phyloP scores from a whole-genome alignment of 2,329 filamentous ascomycete species.

The Xylariaceae sp. region DNA sequence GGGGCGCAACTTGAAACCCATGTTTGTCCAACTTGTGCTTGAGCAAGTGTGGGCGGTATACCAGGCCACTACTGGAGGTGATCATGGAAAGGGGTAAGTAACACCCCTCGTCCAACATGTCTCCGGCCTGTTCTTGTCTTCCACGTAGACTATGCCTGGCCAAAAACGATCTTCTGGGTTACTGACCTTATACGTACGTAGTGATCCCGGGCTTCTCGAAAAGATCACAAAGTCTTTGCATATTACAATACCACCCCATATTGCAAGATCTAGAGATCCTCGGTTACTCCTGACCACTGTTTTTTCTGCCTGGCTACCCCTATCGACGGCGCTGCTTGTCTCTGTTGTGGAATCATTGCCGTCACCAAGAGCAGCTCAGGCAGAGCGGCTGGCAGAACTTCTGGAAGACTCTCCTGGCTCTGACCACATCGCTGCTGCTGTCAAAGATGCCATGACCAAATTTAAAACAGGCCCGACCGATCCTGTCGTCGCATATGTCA shows the following conservation, averaged over 20 bases:
- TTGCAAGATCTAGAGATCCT: slow-evolving; percentile 76
- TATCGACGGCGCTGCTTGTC: slow-evolving; percentile 87
- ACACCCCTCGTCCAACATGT: background rate
- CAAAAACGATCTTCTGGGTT: background rate
- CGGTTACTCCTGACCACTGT: slow-evolving; percentile 77
- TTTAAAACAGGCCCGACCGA: slow-evolving; percentile 65
- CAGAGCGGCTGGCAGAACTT: slow-evolving; percentile 68
- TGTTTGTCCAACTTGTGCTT: slow-evolving; percentile 94
- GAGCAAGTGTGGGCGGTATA: slow-evolving; percentile 97
- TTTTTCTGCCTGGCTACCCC: slow-evolving; percentile 82
- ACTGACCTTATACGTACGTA: slow-evolving; percentile 11
- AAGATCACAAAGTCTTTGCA: slow-evolving; percentile 92
- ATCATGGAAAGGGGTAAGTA: slow-evolving; percentile 68
- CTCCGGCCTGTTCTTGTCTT: no score
- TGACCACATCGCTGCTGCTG: slow-evolving; percentile 56
- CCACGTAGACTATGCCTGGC: no score
- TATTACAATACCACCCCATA: slow-evolving; percentile 75
- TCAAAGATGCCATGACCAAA: slow-evolving; percentile 74
- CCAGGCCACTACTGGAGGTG: slow-evolving; percentile 76
- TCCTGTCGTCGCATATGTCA: slow-evolving; percentile 88
- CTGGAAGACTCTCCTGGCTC: slow-evolving; percentile 74
- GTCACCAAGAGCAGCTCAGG: slow-evolving; percentile 73
- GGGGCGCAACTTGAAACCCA: slow-evolving; percentile 82
- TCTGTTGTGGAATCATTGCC: slow-evolving; percentile 91
- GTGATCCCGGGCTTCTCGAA: slow-evolving; percentile 72